Evolutionary conservation across 1,284 basidiomycete genomes (phyloP).

Genomic region (Austroboletus sp.): DNA sequence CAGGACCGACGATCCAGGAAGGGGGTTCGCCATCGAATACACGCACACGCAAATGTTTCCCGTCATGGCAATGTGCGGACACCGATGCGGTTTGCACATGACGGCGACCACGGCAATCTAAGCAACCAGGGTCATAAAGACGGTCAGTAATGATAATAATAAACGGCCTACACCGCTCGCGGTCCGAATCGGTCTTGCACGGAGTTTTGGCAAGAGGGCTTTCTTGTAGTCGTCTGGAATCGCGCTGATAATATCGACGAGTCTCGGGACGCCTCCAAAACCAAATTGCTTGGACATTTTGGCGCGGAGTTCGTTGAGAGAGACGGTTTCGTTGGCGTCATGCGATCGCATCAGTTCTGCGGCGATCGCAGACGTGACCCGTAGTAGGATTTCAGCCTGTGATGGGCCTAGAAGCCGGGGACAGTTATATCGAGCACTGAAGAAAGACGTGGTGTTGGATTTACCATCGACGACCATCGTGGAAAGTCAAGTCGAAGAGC

Average conservation of each 20-base stretch:
- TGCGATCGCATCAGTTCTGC: conserved; percentile 89
- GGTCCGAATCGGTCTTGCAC: conserved; percentile 93
- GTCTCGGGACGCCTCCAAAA: conserved; percentile 79
- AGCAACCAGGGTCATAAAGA: background rate
- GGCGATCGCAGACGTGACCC: conserved; percentile 92
- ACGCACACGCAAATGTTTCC: conserved; percentile 97
- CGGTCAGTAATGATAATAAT: no score
- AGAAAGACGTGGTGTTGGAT: background rate
- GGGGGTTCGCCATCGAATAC: background rate
- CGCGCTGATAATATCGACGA: conserved; percentile 97
- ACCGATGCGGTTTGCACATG: conserved; percentile 99
- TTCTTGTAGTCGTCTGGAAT: conserved; percentile 97
- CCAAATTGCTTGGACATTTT: conserved; percentile 87
- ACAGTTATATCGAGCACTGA: background rate
- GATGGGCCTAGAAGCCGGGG: conserved; percentile 52
- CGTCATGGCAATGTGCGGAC: conserved; percentile 99
- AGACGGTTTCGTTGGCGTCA: conserved; percentile 68
- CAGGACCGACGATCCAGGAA: conserved; percentile 2
- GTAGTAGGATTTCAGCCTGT: conserved; percentile 84
- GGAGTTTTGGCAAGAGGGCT: conserved; percentile 81
- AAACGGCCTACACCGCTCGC: conserved; percentile 75
- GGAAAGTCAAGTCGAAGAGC: background rate
- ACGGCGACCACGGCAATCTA: conserved; percentile 98
- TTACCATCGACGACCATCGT: conserved; percentile 42
- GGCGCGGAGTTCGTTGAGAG: conserved; percentile 82